Base-by-base conservation (phyloP, 2,329 filamentous ascomycete species). In the Hortaea werneckii region DNA sequence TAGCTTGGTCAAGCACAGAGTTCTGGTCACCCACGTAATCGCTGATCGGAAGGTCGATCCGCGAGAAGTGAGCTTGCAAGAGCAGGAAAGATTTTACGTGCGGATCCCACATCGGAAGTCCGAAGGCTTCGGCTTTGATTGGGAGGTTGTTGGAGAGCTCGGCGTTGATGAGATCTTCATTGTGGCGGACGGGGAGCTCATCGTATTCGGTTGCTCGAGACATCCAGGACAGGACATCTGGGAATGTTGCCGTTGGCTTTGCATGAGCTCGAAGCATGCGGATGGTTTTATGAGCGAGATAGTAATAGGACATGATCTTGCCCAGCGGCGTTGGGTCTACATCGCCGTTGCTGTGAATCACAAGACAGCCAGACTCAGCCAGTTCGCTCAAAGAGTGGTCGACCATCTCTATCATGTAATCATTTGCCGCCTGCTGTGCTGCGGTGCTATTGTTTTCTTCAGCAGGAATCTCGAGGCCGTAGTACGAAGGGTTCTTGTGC, bases 251-350 rank as follows among this genome's bases (percentile, higher is more conserved):
- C 12, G 81, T 70, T 0, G 80, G 77, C 58, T 85, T 90, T 26
- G 85, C 86, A 54, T 90, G 77, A 40, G 79, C 75, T 52, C 85
- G 79, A 5, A 98, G 77, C 58, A 87, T 82, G 1, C 92, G 85
- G 58, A 98, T 88, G 0, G 92, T 98, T 67, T 85, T 85, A 70
- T 98, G 92, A 0, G 89, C 94, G 41, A 74, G 81, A 62, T 98
- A 98, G 74, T 98, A 98, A 74, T 96, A 98, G 65, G 86, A 94
- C 87, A 96, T 95, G 61, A 98, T 96, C 71, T 95, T 95, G 58
- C 92, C 92, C 5, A 96, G 76, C 0, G 90, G 83, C 0, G 92
- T 96, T 0, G 90, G 74, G 56, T 95, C 85, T 28, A 98, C 82
- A 55, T 95, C 85, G 38, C 90, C 90, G 53, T 92, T 95, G 39